phyloP scores from a whole-genome alignment of 1,284 basidiomycete species.

The Naganishia sp. region DNA sequence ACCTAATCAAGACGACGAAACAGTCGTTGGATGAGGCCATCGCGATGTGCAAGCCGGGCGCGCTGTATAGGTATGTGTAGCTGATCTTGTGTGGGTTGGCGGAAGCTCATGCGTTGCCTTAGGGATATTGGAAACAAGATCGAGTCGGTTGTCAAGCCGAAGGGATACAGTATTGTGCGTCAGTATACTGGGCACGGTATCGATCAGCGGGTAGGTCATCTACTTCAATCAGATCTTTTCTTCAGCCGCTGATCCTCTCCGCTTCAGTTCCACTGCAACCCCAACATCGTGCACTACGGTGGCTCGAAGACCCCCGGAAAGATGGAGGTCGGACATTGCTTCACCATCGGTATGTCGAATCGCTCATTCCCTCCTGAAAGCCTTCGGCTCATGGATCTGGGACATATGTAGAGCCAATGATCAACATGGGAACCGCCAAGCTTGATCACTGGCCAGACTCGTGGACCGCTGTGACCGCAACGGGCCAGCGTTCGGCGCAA shows the following conservation, averaged over 20 bases:
- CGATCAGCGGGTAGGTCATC: constrained; percentile 68
- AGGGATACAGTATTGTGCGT: constrained; percentile 79
- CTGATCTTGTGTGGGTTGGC: too few species aligned
- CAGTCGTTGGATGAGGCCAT: constrained; percentile 83
- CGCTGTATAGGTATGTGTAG: constrained; percentile 71
- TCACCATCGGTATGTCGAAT: constrained; percentile 51
- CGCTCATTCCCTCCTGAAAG: neutral
- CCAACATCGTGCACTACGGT: constrained; percentile 56
- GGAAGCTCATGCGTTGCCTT: neutral
- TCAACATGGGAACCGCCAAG: constrained; percentile 71
- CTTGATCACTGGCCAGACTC: constrained; percentile 80
- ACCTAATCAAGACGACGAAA: constrained; percentile 77
- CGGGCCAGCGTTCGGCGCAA: constrained; percentile 87
- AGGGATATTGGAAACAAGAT: constrained; percentile 57
- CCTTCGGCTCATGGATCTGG: neutral
- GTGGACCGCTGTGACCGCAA: constrained; percentile 88
- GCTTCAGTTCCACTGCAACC: constrained; percentile 49
- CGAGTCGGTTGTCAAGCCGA: constrained; percentile 76
- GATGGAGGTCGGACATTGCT: constrained; percentile 55
- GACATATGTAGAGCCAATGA: constrained; percentile 66
- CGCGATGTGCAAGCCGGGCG: constrained; percentile 83
- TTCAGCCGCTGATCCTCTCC: constrained; percentile 13
- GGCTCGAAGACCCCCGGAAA: constrained; percentile 54
- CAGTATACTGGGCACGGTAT: constrained; percentile 90
- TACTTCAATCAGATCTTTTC: neutral